Evolutionary conservation across 169 alveolate species (phyloP).

Genomic region (Miamiensis avidus): DNA sequence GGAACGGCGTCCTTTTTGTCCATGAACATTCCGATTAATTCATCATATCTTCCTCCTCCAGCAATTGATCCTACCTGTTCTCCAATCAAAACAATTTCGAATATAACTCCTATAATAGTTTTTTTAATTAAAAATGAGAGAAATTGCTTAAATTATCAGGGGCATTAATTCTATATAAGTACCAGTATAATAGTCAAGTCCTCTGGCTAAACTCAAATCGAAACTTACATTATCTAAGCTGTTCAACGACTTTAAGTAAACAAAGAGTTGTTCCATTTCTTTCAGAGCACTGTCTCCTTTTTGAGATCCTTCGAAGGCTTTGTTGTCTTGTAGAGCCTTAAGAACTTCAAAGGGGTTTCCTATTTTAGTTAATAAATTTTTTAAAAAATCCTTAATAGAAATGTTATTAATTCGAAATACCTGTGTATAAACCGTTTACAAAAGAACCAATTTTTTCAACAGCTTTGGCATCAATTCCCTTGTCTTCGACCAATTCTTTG

Average conservation of each 20-base stretch:
- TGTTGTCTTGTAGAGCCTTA: constrained; percentile 64
- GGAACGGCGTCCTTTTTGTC: constrained; percentile 87
- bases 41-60: constrained; percentile 98
- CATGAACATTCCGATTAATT: constrained; percentile 90
- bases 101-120: constrained; percentile 80
- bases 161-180: neutral
- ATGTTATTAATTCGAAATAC: neutral
- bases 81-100: constrained; percentile 92
- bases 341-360: constrained; percentile 84
- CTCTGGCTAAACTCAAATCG: constrained; percentile 95
- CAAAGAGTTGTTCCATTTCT: constrained; percentile 72
- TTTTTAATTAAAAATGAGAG: neutral
- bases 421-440: constrained; percentile 49
- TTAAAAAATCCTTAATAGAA: no score
- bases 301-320: constrained; percentile 45
- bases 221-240: constrained; percentile 51
- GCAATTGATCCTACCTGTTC: constrained; percentile 93
- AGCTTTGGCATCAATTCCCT: constrained; percentile 85
- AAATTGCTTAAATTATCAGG: neutral
- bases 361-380: constrained; percentile 29
- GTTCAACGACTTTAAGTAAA: constrained; percentile 47
- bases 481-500: constrained; percentile 89
- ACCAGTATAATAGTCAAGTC: constrained; percentile 97
- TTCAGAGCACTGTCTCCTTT: constrained; percentile 60
- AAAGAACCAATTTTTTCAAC: constrained; percentile 85